Evolutionary conservation across 441 rosid genomes (phyloP).

Genomic region (Metrosideros polymorpha): DNA sequence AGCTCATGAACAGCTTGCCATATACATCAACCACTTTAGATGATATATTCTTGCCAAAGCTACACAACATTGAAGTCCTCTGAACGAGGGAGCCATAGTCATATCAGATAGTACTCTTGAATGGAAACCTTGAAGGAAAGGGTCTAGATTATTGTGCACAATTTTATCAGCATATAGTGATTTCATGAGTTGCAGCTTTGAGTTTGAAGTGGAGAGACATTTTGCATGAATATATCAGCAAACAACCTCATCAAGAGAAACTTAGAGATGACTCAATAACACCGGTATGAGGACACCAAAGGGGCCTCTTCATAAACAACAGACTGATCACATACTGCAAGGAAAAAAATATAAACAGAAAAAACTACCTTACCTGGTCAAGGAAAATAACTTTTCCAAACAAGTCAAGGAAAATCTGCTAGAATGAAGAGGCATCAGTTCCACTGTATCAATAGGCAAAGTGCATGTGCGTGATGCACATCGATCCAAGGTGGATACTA

Average conservation of each 20-base stretch:
- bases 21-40: neutral
- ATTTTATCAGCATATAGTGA: neutral
- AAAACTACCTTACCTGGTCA: slow-evolving; percentile 55
- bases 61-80: neutral
- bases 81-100: neutral
- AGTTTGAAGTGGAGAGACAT: neutral
- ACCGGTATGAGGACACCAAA: neutral
- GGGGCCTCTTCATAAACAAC: neutral
- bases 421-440: slow-evolving; percentile 92
- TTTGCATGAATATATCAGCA: neutral
- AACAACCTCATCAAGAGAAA: neutral
- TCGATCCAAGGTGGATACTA: slow-evolving; percentile 85
- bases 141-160: neutral
- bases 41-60: neutral
- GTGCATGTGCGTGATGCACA: slow-evolving; percentile 99
- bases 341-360: neutral
- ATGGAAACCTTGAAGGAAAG: neutral
- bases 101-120: neutral
- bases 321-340: neutral
- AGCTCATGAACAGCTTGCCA: neutral
- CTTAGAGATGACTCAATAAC: neutral
- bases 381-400: slow-evolving; percentile 73
- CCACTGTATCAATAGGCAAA: slow-evolving; percentile 89
- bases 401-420: slow-evolving; percentile 90
- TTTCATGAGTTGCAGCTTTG: neutral